phyloP scores from a whole-genome alignment of 2,329 filamentous ascomycete species.

The Cladosporium sp. region DNA sequence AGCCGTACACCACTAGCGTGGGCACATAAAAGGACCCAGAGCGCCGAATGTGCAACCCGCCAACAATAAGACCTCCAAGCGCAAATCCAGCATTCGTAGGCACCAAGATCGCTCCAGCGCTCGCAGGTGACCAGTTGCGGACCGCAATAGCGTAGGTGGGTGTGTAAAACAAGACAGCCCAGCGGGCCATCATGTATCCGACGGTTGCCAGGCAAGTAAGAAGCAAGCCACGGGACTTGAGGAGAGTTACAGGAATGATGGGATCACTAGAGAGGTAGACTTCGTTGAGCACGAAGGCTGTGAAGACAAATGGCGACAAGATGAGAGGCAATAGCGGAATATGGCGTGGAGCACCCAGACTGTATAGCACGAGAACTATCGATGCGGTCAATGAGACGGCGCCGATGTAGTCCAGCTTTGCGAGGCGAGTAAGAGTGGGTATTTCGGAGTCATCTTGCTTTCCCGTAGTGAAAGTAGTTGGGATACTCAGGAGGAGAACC shows the following conservation, averaged over 20 bases:
- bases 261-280: constrained; percentile 64
- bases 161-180: constrained; percentile 77
- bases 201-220: constrained; percentile 73
- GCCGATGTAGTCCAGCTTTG: constrained; percentile 72
- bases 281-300: constrained; percentile 63
- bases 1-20: constrained; percentile 51
- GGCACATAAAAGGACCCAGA: constrained; percentile 68
- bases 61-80: constrained; percentile 69
- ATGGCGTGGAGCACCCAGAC: constrained; percentile 62
- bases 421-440: constrained; percentile 56
- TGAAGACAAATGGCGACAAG: constrained; percentile 59
- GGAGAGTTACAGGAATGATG: constrained; percentile 70
- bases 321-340: constrained; percentile 62
- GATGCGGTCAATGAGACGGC: constrained; percentile 63
- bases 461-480: constrained; percentile 40
- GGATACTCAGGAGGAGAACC: constrained; percentile 66
- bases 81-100: constrained; percentile 82
- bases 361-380: constrained; percentile 71
- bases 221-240: constrained; percentile 69
- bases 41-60: constrained; percentile 73
- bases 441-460: constrained; percentile 36
- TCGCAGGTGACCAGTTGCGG: constrained; percentile 65
- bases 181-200: constrained; percentile 77
- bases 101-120: constrained; percentile 73
- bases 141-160: constrained; percentile 79